Conservation (phyloP, 768 basidiomycete species). For the Chlorophyllum brunneum region DNA sequence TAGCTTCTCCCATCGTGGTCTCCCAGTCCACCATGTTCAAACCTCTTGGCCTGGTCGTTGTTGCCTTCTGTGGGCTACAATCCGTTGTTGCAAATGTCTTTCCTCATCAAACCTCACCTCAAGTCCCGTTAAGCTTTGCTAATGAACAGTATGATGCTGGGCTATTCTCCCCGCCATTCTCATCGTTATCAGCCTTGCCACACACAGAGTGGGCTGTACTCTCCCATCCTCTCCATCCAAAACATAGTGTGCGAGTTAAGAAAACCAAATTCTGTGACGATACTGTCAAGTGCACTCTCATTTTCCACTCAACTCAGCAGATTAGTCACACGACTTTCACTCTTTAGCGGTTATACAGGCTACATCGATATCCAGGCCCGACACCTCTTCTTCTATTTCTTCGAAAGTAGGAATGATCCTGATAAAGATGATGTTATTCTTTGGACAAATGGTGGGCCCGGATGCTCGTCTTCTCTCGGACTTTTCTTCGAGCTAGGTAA, state of each 20-base stretch:
- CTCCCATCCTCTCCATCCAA: constrained; percentile 47
- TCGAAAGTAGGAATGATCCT: constrained; percentile 64
- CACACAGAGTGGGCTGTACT: constrained; percentile 19
- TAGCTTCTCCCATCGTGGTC: neutral
- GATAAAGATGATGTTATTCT: constrained; percentile 63
- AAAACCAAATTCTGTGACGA: constrained; percentile 53
- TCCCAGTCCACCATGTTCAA: neutral
- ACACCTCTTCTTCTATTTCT: constrained; percentile 76
- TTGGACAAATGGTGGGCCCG: constrained; percentile 48
- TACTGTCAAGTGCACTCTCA: constrained; percentile 44
- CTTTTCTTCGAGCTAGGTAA: constrained; percentile 60
- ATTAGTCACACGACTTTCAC: neutral
- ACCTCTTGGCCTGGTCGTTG: neutral
- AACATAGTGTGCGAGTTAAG: constrained; percentile 53
- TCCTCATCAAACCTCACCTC: neutral
- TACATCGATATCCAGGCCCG: constrained; percentile 64
- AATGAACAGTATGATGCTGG: constrained; percentile 11
- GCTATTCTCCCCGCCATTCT: constrained; percentile 12
- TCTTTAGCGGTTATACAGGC: constrained; percentile 33
- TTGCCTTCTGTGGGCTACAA: neutral
- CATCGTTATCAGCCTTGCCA: constrained; percentile 10
- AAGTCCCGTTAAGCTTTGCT: neutral
- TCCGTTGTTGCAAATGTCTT: neutral
- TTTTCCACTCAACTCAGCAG: neutral
- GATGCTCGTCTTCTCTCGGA: constrained; percentile 46